Conservation (phyloP, 345 rosid species). For the Brassica carinata region DNA sequence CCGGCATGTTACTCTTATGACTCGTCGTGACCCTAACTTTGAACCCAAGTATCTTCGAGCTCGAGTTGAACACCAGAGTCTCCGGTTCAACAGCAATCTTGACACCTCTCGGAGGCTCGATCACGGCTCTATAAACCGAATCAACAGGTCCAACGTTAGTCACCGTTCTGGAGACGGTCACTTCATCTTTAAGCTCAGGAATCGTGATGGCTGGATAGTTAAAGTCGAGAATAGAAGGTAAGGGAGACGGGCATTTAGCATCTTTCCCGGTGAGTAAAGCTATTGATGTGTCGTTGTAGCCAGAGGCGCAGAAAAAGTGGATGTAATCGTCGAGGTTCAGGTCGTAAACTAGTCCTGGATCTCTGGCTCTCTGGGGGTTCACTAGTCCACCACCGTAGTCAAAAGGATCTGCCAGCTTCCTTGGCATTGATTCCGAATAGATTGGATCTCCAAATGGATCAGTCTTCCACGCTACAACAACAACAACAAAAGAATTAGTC, state of each 20-base stretch:
- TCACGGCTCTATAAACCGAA: conserved; percentile 24
- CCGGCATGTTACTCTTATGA: conserved; percentile 15
- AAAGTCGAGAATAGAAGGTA: conserved; percentile 29
- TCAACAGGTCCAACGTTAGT: conserved; percentile 39
- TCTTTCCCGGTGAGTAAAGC: conserved; percentile 1
- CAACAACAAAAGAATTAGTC: neutral
- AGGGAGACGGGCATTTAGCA: conserved; percentile 14
- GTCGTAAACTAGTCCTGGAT: conserved; percentile 41
- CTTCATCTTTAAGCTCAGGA: conserved; percentile 18
- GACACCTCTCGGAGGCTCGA: conserved; percentile 20
- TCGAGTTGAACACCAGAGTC: conserved; percentile 7
- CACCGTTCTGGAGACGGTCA: conserved; percentile 9
- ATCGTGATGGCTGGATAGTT: conserved; percentile 37
- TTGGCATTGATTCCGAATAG: conserved; percentile 2
- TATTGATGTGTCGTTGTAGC: conserved; percentile 16
- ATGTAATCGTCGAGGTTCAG: conserved; percentile 30
- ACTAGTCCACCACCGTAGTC: conserved; percentile 34
- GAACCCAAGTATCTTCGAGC: conserved; percentile 24
- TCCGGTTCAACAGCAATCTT: conserved; percentile 26
- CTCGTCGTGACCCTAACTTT: conserved; percentile 28
- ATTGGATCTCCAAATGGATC: conserved; percentile 27
- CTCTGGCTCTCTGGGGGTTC: conserved; percentile 24
- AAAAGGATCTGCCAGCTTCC: conserved; percentile 31
- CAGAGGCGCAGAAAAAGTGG: conserved; percentile 22
- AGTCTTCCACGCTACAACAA: conserved; percentile 28